These are phyloP conservation scores for Globisporangium yorkense DNA, from an alignment of 352 stramenopile genomes.

Conservation along the genomic window DNA sequence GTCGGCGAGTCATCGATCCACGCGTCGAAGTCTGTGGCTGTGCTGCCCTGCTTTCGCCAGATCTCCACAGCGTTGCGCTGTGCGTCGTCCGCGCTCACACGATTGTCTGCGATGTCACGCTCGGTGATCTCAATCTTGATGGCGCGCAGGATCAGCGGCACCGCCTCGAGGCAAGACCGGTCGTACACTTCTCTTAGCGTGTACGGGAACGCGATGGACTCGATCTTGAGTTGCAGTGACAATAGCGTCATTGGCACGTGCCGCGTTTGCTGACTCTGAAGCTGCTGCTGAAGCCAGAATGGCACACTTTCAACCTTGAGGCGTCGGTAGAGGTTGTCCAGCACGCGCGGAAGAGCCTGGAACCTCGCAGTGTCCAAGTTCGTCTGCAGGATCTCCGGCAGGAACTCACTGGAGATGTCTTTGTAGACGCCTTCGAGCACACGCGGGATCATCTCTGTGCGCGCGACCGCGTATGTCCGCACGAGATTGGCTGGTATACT, in stretches of 20 bases:
- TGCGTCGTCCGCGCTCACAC: slow-evolving; percentile 23
- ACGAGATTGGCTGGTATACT: slow-evolving; percentile 41
- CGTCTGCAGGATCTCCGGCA: slow-evolving; percentile 33
- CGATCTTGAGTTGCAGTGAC: slow-evolving; percentile 36
- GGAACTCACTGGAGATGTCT: slow-evolving; percentile 48
- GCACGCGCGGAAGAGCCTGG: slow-evolving; percentile 45
- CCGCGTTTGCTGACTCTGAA: slow-evolving; percentile 27
- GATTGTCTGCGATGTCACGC: slow-evolving; percentile 34
- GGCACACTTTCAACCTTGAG: slow-evolving; percentile 50
- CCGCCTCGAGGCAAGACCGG: slow-evolving; percentile 48
- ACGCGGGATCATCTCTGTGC: slow-evolving; percentile 49
- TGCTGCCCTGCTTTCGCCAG: slow-evolving; percentile 33
- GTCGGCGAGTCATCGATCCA: slow-evolving; percentile 63
- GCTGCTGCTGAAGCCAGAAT: slow-evolving; percentile 33
- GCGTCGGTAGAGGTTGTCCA: slow-evolving; percentile 39
- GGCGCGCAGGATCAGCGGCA: slow-evolving; percentile 46
- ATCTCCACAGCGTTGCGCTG: slow-evolving; percentile 47
- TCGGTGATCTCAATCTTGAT: slow-evolving; percentile 66
- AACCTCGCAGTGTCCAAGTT: slow-evolving; percentile 18
- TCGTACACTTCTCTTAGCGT: slow-evolving; percentile 52
- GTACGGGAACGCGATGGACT: slow-evolving; percentile 54
- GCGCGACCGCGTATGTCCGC: slow-evolving; percentile 37
- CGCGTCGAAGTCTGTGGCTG: slow-evolving; percentile 45
- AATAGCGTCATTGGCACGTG: slow-evolving; percentile 46
- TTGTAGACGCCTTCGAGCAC: slow-evolving; percentile 58